Evolutionary conservation across 2,329 filamentous ascomycete genomes (phyloP).

Genomic region (Ophiostoma himal-ulmi): DNA sequence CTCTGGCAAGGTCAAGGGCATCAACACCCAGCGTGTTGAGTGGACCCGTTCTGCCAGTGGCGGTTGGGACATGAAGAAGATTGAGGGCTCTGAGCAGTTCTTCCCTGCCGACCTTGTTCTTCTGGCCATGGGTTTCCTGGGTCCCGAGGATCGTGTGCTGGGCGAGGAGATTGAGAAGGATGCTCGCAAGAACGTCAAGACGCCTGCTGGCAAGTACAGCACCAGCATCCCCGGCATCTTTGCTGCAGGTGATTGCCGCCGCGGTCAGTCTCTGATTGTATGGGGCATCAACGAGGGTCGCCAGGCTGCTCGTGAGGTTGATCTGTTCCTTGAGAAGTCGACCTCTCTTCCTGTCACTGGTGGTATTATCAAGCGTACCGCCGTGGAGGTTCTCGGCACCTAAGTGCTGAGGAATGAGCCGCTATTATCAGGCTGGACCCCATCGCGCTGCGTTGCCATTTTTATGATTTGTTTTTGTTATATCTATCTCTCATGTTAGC

Average conservation of each 20-base stretch:
- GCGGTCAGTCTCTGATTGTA: constrained; percentile 50
- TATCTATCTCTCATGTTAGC: neutral
- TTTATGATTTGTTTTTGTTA: neutral
- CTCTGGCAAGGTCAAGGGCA: constrained; percentile 81
- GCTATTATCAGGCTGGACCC: neutral
- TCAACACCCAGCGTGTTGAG: constrained; percentile 91
- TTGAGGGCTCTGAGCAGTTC: constrained; percentile 88
- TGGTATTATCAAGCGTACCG: constrained; percentile 82
- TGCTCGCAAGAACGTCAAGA: constrained; percentile 93
- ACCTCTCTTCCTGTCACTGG: constrained; percentile 70
- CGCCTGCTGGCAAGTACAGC: constrained; percentile 74
- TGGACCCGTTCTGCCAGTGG: constrained; percentile 87
- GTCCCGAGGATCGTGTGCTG: constrained; percentile 81
- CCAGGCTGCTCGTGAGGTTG: constrained; percentile 85
- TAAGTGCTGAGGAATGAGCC: neutral
- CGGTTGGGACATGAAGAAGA: constrained; percentile 98
- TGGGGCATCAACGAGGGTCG: constrained; percentile 95
- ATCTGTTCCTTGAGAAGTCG: constrained; percentile 61
- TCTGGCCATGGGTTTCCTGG: constrained; percentile 94
- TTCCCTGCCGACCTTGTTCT: constrained; percentile 94
- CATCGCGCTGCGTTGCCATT: neutral
- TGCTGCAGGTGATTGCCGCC: constrained; percentile 89
- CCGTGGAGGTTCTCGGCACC: constrained; percentile 31
- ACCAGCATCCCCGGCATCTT: constrained; percentile 88
- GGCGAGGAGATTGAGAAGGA: constrained; percentile 89